Evolutionary conservation across 140 eudicot genomes (phyloP).

Genomic region (Anethum foeniculum): DNA sequence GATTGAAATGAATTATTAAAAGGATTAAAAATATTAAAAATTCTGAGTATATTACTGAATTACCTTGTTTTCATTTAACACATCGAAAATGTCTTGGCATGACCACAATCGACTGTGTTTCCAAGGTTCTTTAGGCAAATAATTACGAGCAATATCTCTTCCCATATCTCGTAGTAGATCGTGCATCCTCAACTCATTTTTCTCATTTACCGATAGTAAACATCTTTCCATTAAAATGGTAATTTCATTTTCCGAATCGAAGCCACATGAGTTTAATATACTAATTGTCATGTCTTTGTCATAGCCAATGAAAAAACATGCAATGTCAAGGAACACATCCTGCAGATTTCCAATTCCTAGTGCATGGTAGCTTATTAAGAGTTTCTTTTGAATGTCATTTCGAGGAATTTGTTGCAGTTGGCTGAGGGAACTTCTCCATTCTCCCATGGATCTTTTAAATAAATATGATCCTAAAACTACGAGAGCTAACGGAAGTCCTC

Average conservation of each 20-base stretch:
- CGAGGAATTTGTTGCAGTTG: slow-evolving; percentile 3
- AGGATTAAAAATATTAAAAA: neutral
- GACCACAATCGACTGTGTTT: slow-evolving; percentile 21
- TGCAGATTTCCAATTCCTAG: neutral
- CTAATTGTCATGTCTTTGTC: slow-evolving; percentile 17
- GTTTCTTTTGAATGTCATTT: neutral
- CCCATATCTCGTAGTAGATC: slow-evolving; percentile 17
- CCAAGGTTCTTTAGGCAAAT: neutral
- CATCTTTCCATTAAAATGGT: slow-evolving; percentile 6
- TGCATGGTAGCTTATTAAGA: slow-evolving; percentile 5
- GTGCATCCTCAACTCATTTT: slow-evolving; percentile 20
- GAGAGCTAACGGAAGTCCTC: slow-evolving; percentile 15
- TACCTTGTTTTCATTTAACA: slow-evolving; percentile 9
- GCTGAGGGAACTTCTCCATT: slow-evolving; percentile 4
- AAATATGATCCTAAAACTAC: slow-evolving; percentile 1
- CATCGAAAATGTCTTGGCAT: neutral
- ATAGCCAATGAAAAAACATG: slow-evolving; percentile 18
- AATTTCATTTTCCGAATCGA: neutral
- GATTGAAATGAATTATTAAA: too few relatives aligned
- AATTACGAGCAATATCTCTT: slow-evolving; percentile 12
- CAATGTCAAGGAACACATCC: slow-evolving; percentile 23
- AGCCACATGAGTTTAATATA: slow-evolving; percentile 17
- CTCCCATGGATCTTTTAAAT: neutral
- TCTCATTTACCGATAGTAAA: slow-evolving; percentile 8
- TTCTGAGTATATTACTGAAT: too few relatives aligned